Conservation (phyloP, 129 eudicot genomes). For the Centella asiatica region DNA sequence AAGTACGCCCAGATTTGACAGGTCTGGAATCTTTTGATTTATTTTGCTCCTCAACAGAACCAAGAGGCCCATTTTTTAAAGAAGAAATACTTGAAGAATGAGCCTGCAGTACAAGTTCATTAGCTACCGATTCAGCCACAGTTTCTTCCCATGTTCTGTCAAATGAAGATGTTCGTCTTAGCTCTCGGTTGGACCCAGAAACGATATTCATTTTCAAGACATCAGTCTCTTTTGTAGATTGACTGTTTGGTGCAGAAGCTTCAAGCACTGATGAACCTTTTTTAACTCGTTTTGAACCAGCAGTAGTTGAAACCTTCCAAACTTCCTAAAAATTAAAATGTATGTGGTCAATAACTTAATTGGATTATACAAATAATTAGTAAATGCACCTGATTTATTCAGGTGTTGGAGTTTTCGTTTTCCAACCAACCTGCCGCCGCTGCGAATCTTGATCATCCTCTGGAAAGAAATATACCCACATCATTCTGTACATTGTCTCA, state of each 20-base stretch:
- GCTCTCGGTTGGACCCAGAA: conserved; percentile 44
- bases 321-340: conserved; percentile 50
- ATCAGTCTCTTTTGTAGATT: conserved; percentile 48
- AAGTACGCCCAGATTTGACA: conserved; percentile 66
- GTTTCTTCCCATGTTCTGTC: conserved; percentile 86
- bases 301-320: conserved; percentile 95
- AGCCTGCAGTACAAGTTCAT: conserved; percentile 72
- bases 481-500: conserved; percentile 77
- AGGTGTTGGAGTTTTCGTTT: neutral
- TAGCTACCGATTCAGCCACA: conserved; percentile 85
- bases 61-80: conserved; percentile 36
- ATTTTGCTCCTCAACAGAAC: conserved; percentile 40
- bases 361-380: conserved; percentile 1
- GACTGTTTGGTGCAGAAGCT: conserved; percentile 48
- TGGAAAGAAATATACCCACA: conserved; percentile 96
- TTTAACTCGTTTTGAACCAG: conserved; percentile 77
- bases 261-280: conserved; percentile 50
- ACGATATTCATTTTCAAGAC: conserved; percentile 39
- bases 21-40: conserved; percentile 54
- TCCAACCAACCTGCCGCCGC: conserved; percentile 68
- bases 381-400: neutral
- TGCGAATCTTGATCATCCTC: conserved; percentile 98
- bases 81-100: conserved; percentile 49
- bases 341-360: neutral
- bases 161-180: conserved; percentile 76